Percentiles rank a stretch among this genome's conserved stretches.
phyloP scores from a whole-genome alignment of 2,329 filamentous ascomycete genomes.

The Penicillium occitanis region DNA sequence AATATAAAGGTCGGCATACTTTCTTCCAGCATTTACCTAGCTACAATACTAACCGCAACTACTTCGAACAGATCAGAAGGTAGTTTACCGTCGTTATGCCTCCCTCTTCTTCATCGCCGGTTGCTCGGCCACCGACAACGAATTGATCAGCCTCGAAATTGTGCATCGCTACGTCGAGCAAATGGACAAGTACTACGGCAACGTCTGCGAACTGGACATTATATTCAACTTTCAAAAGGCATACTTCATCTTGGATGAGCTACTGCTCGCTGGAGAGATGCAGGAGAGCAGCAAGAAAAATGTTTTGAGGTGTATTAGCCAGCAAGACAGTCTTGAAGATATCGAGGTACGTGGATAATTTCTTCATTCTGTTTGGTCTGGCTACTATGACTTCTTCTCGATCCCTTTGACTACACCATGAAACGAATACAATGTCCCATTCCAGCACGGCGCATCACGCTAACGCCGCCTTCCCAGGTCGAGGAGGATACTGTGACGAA shows the following conservation, averaged over 20 bases:
- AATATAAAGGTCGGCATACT: conserved; percentile 79
- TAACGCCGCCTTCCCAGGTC: conserved; percentile 60
- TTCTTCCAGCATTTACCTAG: not conserved
- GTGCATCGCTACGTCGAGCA: conserved; percentile 99
- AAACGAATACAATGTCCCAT: no score
- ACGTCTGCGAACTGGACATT: conserved; percentile 98
- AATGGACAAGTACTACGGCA: conserved; percentile 99
- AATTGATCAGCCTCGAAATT: conserved; percentile 96
- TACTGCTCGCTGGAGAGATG: conserved; percentile 91
- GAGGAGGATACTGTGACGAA: conserved; percentile 83
- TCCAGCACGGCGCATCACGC: conserved; percentile 24
- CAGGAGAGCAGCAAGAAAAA: conserved; percentile 99
- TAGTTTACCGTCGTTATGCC: conserved; percentile 97
- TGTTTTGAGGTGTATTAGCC: conserved; percentile 89
- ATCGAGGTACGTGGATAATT: conserved; percentile 77
- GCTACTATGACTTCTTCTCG: not conserved
- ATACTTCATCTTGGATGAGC: conserved; percentile 97
- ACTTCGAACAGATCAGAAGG: conserved; percentile 76
- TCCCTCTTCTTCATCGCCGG: conserved; percentile 99
- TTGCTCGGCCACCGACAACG: conserved; percentile 95
- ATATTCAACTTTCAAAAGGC: conserved; percentile 99
- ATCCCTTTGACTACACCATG: not conserved
- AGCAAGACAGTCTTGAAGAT: conserved; percentile 96
- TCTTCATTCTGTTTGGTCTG: not conserved
- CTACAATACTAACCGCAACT: conserved; percentile 15